phyloP scores from a whole-genome alignment of 805 yeast genomes.

The Danielozyma ontarioensis region DNA sequence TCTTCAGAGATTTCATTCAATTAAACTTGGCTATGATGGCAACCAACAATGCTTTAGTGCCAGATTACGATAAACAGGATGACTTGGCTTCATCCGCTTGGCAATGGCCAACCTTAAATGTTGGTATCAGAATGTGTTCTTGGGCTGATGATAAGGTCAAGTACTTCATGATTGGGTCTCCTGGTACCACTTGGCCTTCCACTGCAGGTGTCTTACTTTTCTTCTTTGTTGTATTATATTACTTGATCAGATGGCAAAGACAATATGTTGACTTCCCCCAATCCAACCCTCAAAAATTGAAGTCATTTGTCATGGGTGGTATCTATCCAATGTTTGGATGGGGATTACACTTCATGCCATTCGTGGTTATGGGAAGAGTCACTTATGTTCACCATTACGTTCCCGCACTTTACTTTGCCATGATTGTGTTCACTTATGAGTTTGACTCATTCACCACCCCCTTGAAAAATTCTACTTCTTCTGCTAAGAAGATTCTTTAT shows the following conservation, averaged over 20 bases:
- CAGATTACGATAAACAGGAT: conserved; percentile 68
- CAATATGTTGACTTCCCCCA: conserved; percentile 52
- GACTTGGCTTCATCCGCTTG: conserved; percentile 71
- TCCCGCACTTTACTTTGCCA: conserved; percentile 94
- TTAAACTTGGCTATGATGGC: conserved; percentile 80
- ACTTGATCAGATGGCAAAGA: conserved; percentile 61
- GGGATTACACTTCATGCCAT: conserved; percentile 85
- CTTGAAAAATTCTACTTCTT: conserved; percentile 11
- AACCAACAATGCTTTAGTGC: conserved; percentile 75
- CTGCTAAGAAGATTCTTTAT: conserved; percentile 14
- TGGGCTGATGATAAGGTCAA: conserved; percentile 56
- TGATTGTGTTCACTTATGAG: conserved; percentile 63
- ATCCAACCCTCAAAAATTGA: conserved; percentile 37
- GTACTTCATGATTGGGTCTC: conserved; percentile 66
- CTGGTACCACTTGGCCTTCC: conserved; percentile 69
- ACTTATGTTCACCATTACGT: conserved; percentile 95
- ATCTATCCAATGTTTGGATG: conserved; percentile 85
- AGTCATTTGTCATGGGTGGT: conserved; percentile 64
- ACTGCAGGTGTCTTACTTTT: conserved; percentile 53
- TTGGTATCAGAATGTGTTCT: conserved; percentile 72
- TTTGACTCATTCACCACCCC: conserved; percentile 41
- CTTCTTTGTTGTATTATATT: conserved; percentile 40
- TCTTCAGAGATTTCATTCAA: conserved; percentile 65
- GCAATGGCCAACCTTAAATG: conserved; percentile 74
- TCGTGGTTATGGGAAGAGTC: conserved; percentile 91